Evolutionary conservation across 805 yeast species (phyloP).

Genomic region (Yarrowia sp.): DNA sequence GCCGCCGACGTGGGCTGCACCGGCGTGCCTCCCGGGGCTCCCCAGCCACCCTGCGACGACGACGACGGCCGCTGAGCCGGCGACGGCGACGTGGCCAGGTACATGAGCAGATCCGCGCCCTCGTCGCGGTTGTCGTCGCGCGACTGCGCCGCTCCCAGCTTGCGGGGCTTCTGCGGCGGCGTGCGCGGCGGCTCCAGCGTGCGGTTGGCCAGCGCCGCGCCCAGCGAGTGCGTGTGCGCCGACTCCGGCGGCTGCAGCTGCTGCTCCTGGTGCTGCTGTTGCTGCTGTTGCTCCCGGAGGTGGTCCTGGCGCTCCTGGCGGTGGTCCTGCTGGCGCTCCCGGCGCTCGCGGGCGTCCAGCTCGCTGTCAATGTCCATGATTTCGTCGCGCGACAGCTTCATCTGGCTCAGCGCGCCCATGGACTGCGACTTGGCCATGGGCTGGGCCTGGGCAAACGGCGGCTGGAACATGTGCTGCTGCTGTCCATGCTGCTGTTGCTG

Average conservation of each 20-base stretch:
- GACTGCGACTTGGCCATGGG: conserved; percentile 37
- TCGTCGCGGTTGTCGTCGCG: conserved; percentile 52
- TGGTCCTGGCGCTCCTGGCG: not conserved
- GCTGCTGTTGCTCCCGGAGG: no score
- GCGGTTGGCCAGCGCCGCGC: conserved; percentile 11
- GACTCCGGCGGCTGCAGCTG: conserved; percentile 4
- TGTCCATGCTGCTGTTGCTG: no score
- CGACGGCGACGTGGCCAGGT: conserved; percentile 82
- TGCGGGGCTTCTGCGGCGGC: conserved; percentile 44
- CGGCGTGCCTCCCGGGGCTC: conserved; percentile 21
- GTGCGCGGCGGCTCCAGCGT: conserved; percentile 45
- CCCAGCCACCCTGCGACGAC: conserved; percentile 36
- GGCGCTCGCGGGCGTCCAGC: conserved; percentile 20
- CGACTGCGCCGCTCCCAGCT: conserved; percentile 33
- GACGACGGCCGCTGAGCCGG: conserved; percentile 54
- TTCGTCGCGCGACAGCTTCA: conserved; percentile 26
- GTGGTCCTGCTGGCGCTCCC: not conserved
- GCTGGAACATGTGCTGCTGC: conserved; percentile 39
- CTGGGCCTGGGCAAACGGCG: conserved; percentile 17
- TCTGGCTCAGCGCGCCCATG: conserved; percentile 31
- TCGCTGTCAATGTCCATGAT: conserved; percentile 30
- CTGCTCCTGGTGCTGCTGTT: no score
- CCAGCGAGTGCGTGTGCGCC: conserved; percentile 18
- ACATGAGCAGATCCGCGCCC: conserved; percentile 84
- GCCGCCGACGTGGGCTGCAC: conserved; percentile 35